These are phyloP conservation scores for Penicillium verhagenii DNA, from an alignment of 495 filamentous ascomycete species.

Conservation along the genomic window DNA sequence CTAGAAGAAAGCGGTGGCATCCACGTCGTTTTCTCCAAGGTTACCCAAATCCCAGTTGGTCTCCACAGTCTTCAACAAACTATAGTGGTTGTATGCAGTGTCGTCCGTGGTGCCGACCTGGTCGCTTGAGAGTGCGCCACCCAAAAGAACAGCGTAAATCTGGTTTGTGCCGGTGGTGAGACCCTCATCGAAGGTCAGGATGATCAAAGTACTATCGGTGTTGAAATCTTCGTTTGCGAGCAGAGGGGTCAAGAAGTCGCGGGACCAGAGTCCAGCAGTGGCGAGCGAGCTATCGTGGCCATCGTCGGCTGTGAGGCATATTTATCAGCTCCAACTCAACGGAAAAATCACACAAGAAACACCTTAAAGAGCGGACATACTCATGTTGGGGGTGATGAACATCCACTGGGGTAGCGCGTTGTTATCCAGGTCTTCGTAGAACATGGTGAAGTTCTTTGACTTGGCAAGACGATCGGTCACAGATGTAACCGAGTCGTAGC, in stretches of 20 bases:
- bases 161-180: conserved; percentile 2
- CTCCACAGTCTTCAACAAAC: conserved; percentile 10
- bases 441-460: conserved; percentile 13
- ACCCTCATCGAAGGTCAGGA: conserved; percentile 12
- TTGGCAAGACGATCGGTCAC: conserved; percentile 6
- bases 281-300: conserved; percentile 10
- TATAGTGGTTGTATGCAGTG: conserved; percentile 10
- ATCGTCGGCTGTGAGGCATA: conserved; percentile 6
- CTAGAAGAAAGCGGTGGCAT: conserved; percentile 11
- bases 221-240: conserved; percentile 9
- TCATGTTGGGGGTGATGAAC: conserved; percentile 2
- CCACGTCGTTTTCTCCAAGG: conserved; percentile 9
- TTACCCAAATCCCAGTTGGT: conserved; percentile 8
- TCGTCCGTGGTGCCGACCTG: conserved; percentile 6
- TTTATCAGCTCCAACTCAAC: neutral
- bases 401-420: conserved; percentile 13
- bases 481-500: conserved; percentile 10
- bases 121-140: conserved; percentile 4
- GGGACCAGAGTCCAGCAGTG: conserved; percentile 6
- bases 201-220: conserved; percentile 10
- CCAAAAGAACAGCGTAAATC: conserved; percentile 9
- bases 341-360: neutral
- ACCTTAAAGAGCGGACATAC: too few relatives aligned
- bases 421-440: conserved; percentile 11
- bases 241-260: conserved; percentile 11